Evolutionary conservation across 2,329 filamentous ascomycete genomes (phyloP), one percentile per base, ranked within the genome.

Genomic region (Diaporthe caulivora): DNA sequence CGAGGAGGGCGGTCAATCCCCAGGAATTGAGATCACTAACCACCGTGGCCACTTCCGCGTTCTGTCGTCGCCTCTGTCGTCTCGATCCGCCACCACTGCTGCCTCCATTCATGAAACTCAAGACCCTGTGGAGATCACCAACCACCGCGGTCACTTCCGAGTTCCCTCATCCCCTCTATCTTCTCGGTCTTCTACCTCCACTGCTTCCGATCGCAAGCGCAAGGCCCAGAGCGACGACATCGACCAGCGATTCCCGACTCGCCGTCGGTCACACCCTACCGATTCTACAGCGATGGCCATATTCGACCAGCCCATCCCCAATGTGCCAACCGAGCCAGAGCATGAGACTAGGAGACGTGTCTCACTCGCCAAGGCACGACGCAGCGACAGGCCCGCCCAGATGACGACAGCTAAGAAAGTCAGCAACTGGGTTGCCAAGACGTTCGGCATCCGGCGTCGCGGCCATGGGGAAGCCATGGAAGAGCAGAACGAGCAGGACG

Each of bases 301-400:
- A 11, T 82, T 82, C 53, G 78, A 80, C 26, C 80, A 80, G 47
- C 80, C 80, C 0, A 68, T 55, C 3, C 70, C 76, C 1, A 74
- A 79, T 2, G 37, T 65, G 1, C 70, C 58, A 10, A 57, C 54
- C 17, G 80, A 79, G 71, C 76, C 81, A 0, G 65, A 78, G 8
- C 74, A 82, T n/a, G 80, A 83, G 74, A 72, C 75, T 29, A 77
- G 75, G 21, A 76, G 81, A 62, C 78, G 80, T n/a, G 44, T 76
- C 7, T 80, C 80, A 0, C 75, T 83, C 5, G 75, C 79, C 21
- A 77, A 76, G 29, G 77, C 78, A 7, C 79, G 80, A 11, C 77
- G 80, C 26, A 78, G 72, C 29, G 80, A 81, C 8, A 76, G 77
- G 15, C 72, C 74, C 13, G 76, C 78, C 3, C 76, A 75, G 64